phyloP scores from a whole-genome alignment of 345 rosid species.

The Alliaria petiolata region DNA sequence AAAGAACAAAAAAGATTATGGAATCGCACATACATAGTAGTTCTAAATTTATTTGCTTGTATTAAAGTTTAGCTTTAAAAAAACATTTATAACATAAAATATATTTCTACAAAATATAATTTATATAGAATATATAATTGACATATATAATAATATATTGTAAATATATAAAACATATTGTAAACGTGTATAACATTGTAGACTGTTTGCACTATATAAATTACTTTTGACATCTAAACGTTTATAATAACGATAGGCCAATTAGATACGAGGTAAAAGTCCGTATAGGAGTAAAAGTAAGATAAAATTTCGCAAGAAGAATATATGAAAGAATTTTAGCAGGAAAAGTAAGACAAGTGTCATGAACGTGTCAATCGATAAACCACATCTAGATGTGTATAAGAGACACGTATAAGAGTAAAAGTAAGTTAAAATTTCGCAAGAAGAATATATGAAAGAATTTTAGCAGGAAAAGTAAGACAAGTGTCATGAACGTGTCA shows the following conservation, averaged over 20 bases:
- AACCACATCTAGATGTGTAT: no score
- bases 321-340: slow-evolving; percentile 16
- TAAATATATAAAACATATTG: neutral
- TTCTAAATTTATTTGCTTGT: no score
- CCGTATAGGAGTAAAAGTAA: neutral
- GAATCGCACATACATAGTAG: no score
- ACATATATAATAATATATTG: neutral
- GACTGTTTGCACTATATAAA: neutral
- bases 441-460: slow-evolving; percentile 12
- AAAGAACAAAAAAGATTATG: no score
- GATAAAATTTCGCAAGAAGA: neutral
- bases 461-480: slow-evolving; percentile 14
- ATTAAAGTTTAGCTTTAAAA: no score
- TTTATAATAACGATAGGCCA: no score
- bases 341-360: slow-evolving; percentile 22
- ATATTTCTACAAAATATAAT: no score
- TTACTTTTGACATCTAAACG: neutral
- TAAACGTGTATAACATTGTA: neutral
- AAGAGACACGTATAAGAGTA: neutral
- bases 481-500: slow-evolving; percentile 37
- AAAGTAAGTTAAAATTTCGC: neutral
- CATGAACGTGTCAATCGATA: slow-evolving; percentile 33
- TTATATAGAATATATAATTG: neutral
- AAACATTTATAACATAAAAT: no score
- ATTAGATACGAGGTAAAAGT: slow-evolving; percentile 1